These are phyloP conservation scores for Hortiboletus rubellus DNA, from an alignment of 1,284 basidiomycete species.

Conservation along the genomic window DNA sequence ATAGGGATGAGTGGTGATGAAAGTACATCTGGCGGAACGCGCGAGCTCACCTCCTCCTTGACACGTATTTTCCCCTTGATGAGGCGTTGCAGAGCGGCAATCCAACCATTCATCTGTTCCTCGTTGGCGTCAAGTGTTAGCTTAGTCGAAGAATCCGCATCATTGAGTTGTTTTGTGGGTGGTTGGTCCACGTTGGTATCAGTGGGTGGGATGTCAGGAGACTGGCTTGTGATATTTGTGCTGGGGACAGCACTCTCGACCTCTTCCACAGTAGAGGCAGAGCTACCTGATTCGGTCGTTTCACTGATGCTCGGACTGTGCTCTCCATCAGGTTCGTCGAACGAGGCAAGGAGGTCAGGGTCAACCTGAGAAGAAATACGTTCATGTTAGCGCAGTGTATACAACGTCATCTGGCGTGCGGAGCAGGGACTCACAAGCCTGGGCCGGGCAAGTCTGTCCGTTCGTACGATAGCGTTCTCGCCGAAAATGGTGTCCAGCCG, in stretches of 20 bases:
- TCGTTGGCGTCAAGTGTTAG: neutral
- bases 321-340: constrained; percentile 13
- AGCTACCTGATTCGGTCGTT: constrained; percentile 5
- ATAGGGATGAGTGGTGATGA: neutral
- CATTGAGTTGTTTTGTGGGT: neutral
- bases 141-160: neutral
- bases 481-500: constrained; percentile 24
- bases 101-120: constrained; percentile 20
- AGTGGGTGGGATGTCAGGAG: constrained; percentile 7
- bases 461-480: constrained; percentile 22
- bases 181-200: neutral
- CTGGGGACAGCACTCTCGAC: constrained; percentile 12
- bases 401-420: too few species aligned
- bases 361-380: constrained; percentile 10
- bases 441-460: constrained; percentile 22
- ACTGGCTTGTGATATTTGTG: constrained; percentile 22
- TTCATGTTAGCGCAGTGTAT: neutral
- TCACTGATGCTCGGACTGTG: constrained; percentile 4
- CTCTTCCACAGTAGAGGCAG: constrained; percentile 4
- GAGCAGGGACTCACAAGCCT: constrained; percentile 18
- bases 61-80: constrained; percentile 31
- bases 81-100: constrained; percentile 28
- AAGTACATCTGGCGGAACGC: neutral
- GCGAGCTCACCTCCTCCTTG: constrained; percentile 24
- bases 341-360: constrained; percentile 5